phyloP scores from a whole-genome alignment of 148 eudicot genomes.

The Fagopyrum homotropicum region DNA sequence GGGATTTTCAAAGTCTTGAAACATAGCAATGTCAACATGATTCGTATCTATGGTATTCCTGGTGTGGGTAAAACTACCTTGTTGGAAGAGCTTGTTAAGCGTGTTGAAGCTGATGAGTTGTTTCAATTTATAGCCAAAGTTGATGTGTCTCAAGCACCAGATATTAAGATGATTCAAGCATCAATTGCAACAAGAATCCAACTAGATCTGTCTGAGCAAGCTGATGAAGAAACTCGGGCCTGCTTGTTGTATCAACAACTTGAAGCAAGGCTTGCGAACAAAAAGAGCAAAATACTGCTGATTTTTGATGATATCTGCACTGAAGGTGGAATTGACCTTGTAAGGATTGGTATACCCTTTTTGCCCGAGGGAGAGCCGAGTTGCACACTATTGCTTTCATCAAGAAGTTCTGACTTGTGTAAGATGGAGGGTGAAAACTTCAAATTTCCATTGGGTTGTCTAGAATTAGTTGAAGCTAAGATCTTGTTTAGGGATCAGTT shows the following conservation, averaged over 20 bases:
- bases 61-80: conserved; percentile 10
- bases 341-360: neutral
- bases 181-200: conserved; percentile 8
- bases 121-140: conserved; percentile 7
- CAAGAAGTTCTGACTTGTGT: neutral
- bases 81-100: conserved; percentile 12
- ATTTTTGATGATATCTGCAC: neutral
- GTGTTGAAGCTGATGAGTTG: neutral
- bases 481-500: conserved; percentile 1
- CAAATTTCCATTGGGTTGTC: neutral
- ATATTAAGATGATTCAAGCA: neutral
- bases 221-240: neutral
- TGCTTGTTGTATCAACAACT: neutral
- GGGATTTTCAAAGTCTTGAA: neutral
- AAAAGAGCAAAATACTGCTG: neutral
- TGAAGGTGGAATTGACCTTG: neutral
- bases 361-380: neutral
- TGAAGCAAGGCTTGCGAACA: neutral
- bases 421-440: neutral
- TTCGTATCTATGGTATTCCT: neutral
- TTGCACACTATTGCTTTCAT: neutral
- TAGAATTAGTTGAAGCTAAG: neutral
- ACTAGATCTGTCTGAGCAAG: neutral
- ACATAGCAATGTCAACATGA: conserved; percentile 4
- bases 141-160: neutral